Base-by-base conservation (phyloP, 257 asterid species). In the Rauvolfia tetraphylla region DNA sequence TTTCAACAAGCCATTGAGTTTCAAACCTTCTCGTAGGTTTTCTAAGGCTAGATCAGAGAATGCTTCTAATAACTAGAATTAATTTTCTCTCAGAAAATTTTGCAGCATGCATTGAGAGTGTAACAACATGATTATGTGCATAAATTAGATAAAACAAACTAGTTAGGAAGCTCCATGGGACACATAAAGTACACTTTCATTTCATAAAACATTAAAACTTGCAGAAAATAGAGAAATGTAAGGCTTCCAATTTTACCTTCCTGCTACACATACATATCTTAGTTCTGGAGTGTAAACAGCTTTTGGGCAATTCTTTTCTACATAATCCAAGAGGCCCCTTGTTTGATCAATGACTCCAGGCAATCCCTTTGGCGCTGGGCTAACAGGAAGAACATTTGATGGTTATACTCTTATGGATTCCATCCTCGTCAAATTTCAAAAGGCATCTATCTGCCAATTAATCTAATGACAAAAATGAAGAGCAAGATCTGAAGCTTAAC, bases 261-360 rank as follows among this genome's bases (percentile, higher is more conserved):
- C 98, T 68, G 97, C 97, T 34, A 94, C 72, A 83, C 97, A 94
- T 58, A 92, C 98, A 63, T 90, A 92, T 94, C 92, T 92, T 58
- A 94, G 87, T 82, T 90, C 84, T 31, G 93, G 92, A 57, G 92
- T 83, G 84, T 92, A 88, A 67, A 92, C 95, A 76, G 98, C 95
- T 85, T 89, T 88, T 69, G 93, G 83, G 75, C 98, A 94, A 79
- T 89, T 66, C 75, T 89, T 84, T 81, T 92, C 92, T 41, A 92
- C 97, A 69, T 92, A 92, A 83, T 90, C 86, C 86, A 94, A 79
- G 84, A 94, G 97, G 72, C 98, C 98, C 83, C 97, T 84, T 25
- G 98, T 94, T 80, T 94, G 98, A 82, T 94, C 98, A 67, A 92
- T 85, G 65, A 90, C 98, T 79, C 97, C 98, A 1, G 98, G 90